phyloP scores from a whole-genome alignment of 2,329 filamentous ascomycete genomes.

The Aspergillus nomiae region DNA sequence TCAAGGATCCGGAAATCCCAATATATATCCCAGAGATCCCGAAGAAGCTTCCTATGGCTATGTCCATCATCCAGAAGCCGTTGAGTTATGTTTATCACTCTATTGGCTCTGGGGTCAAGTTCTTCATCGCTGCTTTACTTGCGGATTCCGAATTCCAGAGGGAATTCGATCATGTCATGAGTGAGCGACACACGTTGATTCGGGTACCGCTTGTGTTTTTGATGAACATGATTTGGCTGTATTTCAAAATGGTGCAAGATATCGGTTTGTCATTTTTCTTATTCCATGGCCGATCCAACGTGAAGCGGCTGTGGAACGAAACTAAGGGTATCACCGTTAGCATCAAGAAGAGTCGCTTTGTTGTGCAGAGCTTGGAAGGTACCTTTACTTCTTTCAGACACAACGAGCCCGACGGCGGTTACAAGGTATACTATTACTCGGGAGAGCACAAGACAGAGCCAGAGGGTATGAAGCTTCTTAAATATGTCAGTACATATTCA shows the following conservation, averaged over 20 bases:
- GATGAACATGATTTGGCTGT: slow-evolving; percentile 53
- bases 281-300: slow-evolving; percentile 52
- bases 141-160: slow-evolving; percentile 56
- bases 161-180: slow-evolving; percentile 51
- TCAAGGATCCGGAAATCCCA: slow-evolving; percentile 28
- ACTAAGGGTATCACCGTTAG: slow-evolving; percentile 53
- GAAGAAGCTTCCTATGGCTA: slow-evolving; percentile 22
- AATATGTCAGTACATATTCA: slow-evolving; percentile 52
- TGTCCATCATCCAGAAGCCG: slow-evolving; percentile 34
- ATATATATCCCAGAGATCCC: slow-evolving; percentile 33
- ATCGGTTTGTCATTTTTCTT: slow-evolving; percentile 50
- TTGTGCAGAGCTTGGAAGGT: slow-evolving; percentile 52
- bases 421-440: slow-evolving; percentile 43
- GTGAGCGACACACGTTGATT: slow-evolving; percentile 35
- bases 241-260: slow-evolving; percentile 49
- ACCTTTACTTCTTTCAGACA: slow-evolving; percentile 55
- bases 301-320: slow-evolving; percentile 50
- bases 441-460: slow-evolving; percentile 51
- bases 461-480: slow-evolving; percentile 42
- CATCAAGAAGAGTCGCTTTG: slow-evolving; percentile 49
- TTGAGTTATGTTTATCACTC: slow-evolving; percentile 47
- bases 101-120: slow-evolving; percentile 49
- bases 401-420: slow-evolving; percentile 38
- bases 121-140: slow-evolving; percentile 52
- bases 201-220: slow-evolving; percentile 42